phyloP scores from a whole-genome alignment of 306 rosid genomes.

The Vigna angularis region DNA sequence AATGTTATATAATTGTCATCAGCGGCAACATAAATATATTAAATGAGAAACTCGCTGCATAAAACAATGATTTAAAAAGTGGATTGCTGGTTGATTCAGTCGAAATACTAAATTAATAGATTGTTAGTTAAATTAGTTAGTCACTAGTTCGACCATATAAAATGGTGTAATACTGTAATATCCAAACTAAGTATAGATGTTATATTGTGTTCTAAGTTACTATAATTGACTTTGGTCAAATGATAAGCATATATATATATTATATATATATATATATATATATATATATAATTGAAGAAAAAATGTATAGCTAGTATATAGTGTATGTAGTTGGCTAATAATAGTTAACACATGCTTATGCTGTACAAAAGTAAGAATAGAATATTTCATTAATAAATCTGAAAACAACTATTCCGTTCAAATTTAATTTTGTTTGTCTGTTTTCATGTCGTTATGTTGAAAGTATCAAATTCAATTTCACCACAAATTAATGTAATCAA shows the following conservation, averaged over 20 bases:
- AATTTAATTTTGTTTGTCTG: neutral
- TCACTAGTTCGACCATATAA: too few relatives aligned
- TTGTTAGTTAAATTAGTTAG: too few relatives aligned
- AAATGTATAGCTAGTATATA: too few relatives aligned
- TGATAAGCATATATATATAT: too few relatives aligned
- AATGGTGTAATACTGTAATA: too few relatives aligned
- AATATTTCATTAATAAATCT: neutral
- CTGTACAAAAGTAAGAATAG: neutral
- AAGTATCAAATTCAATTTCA: neutral
- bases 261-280: too few relatives aligned
- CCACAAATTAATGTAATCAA: neutral
- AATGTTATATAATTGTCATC: neutral
- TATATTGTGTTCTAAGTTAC: too few relatives aligned
- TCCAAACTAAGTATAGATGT: too few relatives aligned
- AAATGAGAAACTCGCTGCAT: neutral
- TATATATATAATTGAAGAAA: too few relatives aligned
- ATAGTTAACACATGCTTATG: neutral
- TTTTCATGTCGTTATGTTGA: neutral
- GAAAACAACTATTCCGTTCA: neutral
- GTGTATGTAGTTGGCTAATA: neutral
- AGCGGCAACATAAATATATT: constrained; percentile 20
- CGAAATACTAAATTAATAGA: too few relatives aligned
- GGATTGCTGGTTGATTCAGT: too few relatives aligned
- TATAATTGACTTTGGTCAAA: too few relatives aligned
- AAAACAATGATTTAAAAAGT: neutral